Base-by-base conservation (phyloP, 306 rosid genomes). In the Lupinus albus region DNA sequence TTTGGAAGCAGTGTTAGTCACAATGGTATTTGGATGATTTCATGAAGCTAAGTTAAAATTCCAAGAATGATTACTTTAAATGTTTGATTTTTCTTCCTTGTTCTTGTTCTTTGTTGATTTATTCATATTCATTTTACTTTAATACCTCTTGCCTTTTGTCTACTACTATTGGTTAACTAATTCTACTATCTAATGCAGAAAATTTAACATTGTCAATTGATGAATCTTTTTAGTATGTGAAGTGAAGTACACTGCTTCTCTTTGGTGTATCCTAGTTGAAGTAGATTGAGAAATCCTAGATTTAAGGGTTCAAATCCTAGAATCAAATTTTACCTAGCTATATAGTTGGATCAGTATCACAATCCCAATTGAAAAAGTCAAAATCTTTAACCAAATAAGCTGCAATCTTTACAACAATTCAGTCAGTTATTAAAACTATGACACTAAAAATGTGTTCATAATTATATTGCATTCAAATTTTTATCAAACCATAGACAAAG, bases 1-100 rank as follows among this genome's bases (percentile, higher is more conserved):
- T 66, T 82, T 66, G 75, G 84, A 78, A 76, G 53, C 74, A 30
- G 33, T 63, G 32, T 64, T 66, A 3, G 1, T 71, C 45, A 56
- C 38, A 7, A 11, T 60, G 58, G 11, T 64, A 52, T 64, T 44
- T 77, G 74, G 62, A 2, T 77, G 48, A 67, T 5, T 59, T 71
- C 35, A 70, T 60, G 46, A 46, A 25, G 4, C 30, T 25, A 25
- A 25, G 30, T 25, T 25, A 25, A 25, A 25, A 25, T 3, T 25
- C 30, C 30, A 25, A 25, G 30, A 25, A 25, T 25, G 30, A 25
- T 25, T 28, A 55, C 21, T 55, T 54, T 61, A 38, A 33, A 45
- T 62, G 50, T 64, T 66, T 72, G 35, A 28, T 54, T 78, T 65
- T 36, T 72, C 69, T 21, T 25, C 25, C 30, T 25, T 25, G 2